Evolutionary conservation across 768 basidiomycete species (phyloP).

Genomic region (Suillus paluster): DNA sequence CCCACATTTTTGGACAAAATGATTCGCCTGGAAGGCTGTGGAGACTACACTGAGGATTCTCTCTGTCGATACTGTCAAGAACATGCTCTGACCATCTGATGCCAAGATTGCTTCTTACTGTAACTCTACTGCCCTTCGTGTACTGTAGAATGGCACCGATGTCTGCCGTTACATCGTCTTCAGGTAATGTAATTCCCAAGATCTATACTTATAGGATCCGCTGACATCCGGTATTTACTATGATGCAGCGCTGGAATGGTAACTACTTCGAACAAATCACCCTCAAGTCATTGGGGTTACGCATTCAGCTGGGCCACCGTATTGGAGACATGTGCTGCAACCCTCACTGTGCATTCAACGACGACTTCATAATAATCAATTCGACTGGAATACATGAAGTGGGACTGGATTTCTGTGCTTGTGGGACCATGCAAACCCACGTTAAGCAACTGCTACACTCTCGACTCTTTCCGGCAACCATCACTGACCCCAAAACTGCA

Average conservation of each 20-base stretch:
- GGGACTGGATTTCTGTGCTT: background rate
- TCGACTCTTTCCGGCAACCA: constrained; percentile 15
- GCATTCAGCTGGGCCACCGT: constrained; percentile 27
- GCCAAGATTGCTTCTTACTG: background rate
- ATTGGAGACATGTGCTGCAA: constrained; percentile 16
- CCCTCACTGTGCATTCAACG: constrained; percentile 6
- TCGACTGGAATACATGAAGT: constrained; percentile 9
- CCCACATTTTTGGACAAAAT: background rate
- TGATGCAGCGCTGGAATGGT: constrained; percentile 23
- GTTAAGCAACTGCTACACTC: constrained; percentile 15
- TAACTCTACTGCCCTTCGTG: background rate
- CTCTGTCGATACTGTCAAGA: background rate
- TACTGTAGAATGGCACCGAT: background rate
- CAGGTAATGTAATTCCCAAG: background rate
- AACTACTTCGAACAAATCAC: constrained; percentile 17
- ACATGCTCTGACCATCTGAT: background rate
- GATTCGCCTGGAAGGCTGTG: background rate
- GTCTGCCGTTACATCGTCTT: background rate
- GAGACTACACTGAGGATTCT: background rate
- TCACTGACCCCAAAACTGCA: constrained; percentile 15
- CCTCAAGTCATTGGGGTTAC: constrained; percentile 25
- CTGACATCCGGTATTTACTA: background rate
- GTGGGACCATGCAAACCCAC: background rate
- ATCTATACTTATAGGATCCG: background rate
- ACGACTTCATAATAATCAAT: constrained; percentile 25